Conservation (phyloP, 2,329 filamentous ascomycete genomes). For the Albifimbria verrucaria region DNA sequence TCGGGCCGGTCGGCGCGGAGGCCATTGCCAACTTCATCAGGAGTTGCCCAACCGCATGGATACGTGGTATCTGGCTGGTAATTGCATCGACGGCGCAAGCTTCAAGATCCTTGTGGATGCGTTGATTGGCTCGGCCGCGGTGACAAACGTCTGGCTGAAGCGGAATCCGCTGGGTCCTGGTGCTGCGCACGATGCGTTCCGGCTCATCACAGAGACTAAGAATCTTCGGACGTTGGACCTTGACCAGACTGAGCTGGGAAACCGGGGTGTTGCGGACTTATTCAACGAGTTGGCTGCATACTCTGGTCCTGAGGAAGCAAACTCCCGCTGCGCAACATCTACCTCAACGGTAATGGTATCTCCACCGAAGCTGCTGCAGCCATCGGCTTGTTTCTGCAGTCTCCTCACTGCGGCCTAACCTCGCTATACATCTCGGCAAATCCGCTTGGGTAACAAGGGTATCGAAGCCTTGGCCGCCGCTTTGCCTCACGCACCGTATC, state of each 20-base stretch:
- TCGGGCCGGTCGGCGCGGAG: constrained; percentile 44
- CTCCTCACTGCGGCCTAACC: constrained; percentile 28
- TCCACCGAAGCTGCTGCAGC: constrained; percentile 24
- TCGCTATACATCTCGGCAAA: constrained; percentile 36
- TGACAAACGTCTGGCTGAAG: constrained; percentile 53
- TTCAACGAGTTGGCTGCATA: constrained; percentile 35
- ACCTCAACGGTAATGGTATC: constrained; percentile 34
- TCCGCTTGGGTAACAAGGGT: constrained; percentile 32
- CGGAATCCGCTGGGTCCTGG: constrained; percentile 45
- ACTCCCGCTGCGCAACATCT: constrained; percentile 31
- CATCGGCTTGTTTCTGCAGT: constrained; percentile 28
- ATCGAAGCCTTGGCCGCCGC: constrained; percentile 24
- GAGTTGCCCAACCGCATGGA: constrained; percentile 44
- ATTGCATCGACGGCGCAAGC: constrained; percentile 43
- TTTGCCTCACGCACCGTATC: constrained; percentile 27
- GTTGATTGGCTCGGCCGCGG: constrained; percentile 37
- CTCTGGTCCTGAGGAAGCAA: constrained; percentile 19
- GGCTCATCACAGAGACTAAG: constrained; percentile 38
- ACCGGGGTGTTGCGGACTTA: constrained; percentile 40
- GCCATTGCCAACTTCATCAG: constrained; percentile 43
- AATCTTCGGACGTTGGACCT: constrained; percentile 48
- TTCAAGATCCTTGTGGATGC: constrained; percentile 41
- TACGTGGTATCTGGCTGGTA: constrained; percentile 54
- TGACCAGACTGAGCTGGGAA: constrained; percentile 50
- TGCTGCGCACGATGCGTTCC: constrained; percentile 36